Evolutionary conservation across 768 basidiomycete species (phyloP).

Genomic region (Tylopilus intermedius): DNA sequence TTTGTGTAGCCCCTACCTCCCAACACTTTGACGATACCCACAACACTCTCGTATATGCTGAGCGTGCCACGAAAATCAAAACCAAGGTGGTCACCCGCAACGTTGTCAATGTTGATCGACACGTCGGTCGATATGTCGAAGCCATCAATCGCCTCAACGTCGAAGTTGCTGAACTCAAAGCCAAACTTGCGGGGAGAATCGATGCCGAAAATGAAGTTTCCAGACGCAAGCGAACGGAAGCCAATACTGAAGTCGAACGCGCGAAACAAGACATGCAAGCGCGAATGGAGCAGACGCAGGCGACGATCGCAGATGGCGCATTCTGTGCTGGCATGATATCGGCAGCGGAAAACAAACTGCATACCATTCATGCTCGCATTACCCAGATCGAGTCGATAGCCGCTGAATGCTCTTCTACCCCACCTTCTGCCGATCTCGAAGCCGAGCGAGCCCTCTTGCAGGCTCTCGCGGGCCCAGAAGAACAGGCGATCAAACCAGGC

Average conservation of each 20-base stretch:
- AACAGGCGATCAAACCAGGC: conserved; percentile 54
- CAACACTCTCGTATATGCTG: conserved; percentile 96
- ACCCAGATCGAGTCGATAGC: conserved; percentile 47
- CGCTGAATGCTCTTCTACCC: conserved; percentile 28
- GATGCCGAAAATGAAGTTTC: conserved; percentile 56
- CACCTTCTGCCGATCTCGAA: conserved; percentile 54
- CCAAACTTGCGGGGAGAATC: conserved; percentile 72
- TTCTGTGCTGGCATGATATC: conserved; percentile 64
- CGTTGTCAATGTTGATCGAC: conserved; percentile 89
- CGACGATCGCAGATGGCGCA: conserved; percentile 72
- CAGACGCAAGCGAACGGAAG: conserved; percentile 67
- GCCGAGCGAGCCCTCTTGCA: conserved; percentile 69
- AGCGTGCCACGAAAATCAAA: conserved; percentile 97
- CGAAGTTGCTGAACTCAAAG: conserved; percentile 82
- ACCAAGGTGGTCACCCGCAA: conserved; percentile 96
- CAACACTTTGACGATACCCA: conserved; percentile 97
- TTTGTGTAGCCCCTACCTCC: conserved; percentile 93
- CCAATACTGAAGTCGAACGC: conserved; percentile 65
- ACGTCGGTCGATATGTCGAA: conserved; percentile 93
- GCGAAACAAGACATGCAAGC: conserved; percentile 66
- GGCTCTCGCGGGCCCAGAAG: conserved; percentile 66
- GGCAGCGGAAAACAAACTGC: conserved; percentile 66
- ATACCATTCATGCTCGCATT: conserved; percentile 57
- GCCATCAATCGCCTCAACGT: conserved; percentile 85
- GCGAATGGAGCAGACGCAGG: conserved; percentile 67